Evolutionary conservation across 1,139 yeast species (phyloP), one percentile per base, ranked within the genome.

Genomic region (Hansenula sp.): DNA sequence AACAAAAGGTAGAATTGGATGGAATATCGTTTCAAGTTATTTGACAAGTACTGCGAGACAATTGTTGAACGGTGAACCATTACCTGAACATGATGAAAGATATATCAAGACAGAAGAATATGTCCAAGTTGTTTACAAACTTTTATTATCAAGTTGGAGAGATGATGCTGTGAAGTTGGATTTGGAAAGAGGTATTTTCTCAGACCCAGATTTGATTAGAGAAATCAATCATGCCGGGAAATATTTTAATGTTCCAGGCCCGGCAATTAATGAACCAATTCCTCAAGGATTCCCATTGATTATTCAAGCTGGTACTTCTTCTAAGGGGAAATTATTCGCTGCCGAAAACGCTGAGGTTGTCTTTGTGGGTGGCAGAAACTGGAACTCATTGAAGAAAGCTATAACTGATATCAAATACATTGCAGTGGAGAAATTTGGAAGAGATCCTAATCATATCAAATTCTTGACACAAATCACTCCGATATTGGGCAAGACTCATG

Each of bases 331-430:
- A 35, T 60, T 62, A 6, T 67, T 63, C 54, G 72, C 74, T 13
- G 74, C 75, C 17, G 62, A 62, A 46, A 64, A 69, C 51, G 74
- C 73, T 1, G 75, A 70, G 49, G 63, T 61, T 13, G 67, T 68
- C 11, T 70, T 70, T 49, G 58, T 68, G 19, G 62, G 68, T 27
- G 52, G 54, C 18, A 42, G 53, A 30, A 55, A 56, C 10, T 58
- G 68, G 2, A 66, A 62, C 40, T 54, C 53, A 13, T 57, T 66
- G 25, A 61, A 54, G 8, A 54, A 46, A 15, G 60, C 63, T 44
- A 64, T 65, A 36, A 49, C 55, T 10, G 61, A 58, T 31, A 57
- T 66, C 31, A 65, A 61, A 40, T 51, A 50, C 17, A 29, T 64
- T 7, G 67, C 67, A 6, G 49, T 47, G n/a, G 48, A 47, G 15